Evolutionary conservation across 2,329 filamentous ascomycete species (phyloP).

Genomic region (Cercospora zeae-maydis): DNA sequence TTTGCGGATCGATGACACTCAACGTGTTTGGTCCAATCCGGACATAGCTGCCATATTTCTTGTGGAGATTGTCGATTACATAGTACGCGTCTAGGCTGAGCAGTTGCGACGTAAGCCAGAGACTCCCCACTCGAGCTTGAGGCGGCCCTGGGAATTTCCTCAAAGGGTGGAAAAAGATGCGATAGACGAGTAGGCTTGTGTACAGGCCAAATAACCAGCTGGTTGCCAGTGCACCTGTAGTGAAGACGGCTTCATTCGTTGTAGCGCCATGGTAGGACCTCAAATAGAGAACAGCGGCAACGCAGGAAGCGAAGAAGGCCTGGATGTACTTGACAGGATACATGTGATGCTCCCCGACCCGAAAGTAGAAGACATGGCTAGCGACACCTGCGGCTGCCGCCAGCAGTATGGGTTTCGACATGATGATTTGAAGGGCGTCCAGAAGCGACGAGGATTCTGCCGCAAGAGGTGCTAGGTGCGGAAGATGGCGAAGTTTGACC

Average conservation of each 20-base stretch:
- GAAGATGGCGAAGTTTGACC: neutral
- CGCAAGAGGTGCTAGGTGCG: neutral
- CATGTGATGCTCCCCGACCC: slow-evolving; percentile 30
- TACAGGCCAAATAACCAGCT: slow-evolving; percentile 28
- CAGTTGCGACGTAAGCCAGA: slow-evolving; percentile 33
- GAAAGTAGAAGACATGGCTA: slow-evolving; percentile 29
- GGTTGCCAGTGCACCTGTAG: slow-evolving; percentile 12
- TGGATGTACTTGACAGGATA: slow-evolving; percentile 21
- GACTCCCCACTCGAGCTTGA: slow-evolving; percentile 32
- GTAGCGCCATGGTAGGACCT: slow-evolving; percentile 10
- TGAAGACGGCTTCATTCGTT: slow-evolving; percentile 9
- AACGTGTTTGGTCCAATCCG: slow-evolving; percentile 38
- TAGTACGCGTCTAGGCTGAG: slow-evolving; percentile 30
- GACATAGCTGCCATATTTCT: slow-evolving; percentile 37
- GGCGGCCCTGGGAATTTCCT: slow-evolving; percentile 37
- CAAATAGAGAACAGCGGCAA: slow-evolving; percentile 12
- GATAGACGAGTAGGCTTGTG: slow-evolving; percentile 39
- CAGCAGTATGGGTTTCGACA: slow-evolving; percentile 3
- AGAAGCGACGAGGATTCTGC: neutral
- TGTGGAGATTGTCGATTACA: slow-evolving; percentile 33
- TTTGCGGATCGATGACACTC: slow-evolving; percentile 39
- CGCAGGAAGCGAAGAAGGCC: slow-evolving; percentile 16
- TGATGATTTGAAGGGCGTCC: neutral
- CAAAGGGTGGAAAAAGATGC: slow-evolving; percentile 35
- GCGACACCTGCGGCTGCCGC: slow-evolving; percentile 20